Evolutionary conservation across 345 rosid genomes (phyloP).

Genomic region (Kernera saxatilis): DNA sequence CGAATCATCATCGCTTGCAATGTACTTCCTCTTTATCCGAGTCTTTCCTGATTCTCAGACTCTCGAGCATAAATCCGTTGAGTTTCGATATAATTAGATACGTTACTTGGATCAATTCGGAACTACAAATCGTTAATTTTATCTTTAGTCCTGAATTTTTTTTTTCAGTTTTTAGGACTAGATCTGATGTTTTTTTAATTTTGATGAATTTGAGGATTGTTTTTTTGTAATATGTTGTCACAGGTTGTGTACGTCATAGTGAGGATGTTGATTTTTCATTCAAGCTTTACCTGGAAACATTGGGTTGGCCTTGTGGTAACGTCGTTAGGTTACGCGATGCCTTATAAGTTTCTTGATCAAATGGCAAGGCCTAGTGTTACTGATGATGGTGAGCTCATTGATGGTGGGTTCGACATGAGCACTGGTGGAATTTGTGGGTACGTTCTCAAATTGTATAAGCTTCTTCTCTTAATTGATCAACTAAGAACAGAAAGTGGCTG

Average conservation of each 20-base stretch:
- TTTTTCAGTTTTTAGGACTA: neutral
- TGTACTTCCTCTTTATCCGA: constrained; percentile 28
- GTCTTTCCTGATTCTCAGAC: neutral
- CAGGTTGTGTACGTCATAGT: constrained; percentile 62
- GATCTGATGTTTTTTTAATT: neutral
- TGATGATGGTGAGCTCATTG: constrained; percentile 75
- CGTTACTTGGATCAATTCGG: no score
- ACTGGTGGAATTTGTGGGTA: constrained; percentile 94
- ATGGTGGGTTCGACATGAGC: constrained; percentile 85
- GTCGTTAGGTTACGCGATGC: constrained; percentile 53
- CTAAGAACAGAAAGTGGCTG: neutral
- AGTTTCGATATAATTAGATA: neutral
- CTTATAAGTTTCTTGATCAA: constrained; percentile 63
- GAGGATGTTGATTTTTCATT: constrained; percentile 59
- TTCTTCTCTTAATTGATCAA: neutral
- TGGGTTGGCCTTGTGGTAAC: constrained; percentile 72
- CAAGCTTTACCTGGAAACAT: constrained; percentile 75
- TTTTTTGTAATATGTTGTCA: neutral
- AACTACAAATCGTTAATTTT: neutral
- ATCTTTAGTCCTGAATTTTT: neutral
- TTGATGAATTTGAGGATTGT: neutral
- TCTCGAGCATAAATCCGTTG: neutral
- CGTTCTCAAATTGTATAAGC: neutral
- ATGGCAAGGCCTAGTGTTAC: constrained; percentile 74
- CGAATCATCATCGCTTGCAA: constrained; percentile 67